Conservation (phyloP, 2,329 filamentous ascomycete genomes). For the Juglanconis juglandina region DNA sequence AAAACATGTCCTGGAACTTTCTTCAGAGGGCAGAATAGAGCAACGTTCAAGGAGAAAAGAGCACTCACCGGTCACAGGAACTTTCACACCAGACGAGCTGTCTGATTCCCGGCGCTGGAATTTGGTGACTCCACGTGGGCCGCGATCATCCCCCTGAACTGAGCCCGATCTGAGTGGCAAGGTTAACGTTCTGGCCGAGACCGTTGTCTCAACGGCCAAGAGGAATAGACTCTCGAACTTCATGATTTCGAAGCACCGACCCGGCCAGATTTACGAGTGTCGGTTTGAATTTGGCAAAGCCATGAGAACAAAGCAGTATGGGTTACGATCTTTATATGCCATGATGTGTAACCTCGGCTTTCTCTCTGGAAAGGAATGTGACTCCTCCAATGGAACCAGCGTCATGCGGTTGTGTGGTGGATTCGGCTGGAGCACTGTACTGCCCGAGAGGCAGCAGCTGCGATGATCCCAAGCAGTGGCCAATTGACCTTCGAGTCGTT, state of each 20-base stretch:
- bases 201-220: neutral
- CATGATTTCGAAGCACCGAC: neutral
- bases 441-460: neutral
- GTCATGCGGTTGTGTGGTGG: neutral
- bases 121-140: neutral
- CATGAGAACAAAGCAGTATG: neutral
- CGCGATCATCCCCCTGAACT: neutral
- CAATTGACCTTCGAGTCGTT: neutral
- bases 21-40: neutral
- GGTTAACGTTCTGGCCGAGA: slow-evolving; percentile 4
- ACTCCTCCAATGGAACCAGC: neutral
- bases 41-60: neutral
- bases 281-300: neutral
- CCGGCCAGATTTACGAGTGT: neutral
- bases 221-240: neutral
- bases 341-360: neutral
- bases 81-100: neutral
- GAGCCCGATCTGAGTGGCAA: slow-evolving; percentile 9
- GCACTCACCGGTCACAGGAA: slow-evolving; percentile 5
- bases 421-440: neutral
- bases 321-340: neutral
- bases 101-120: neutral
- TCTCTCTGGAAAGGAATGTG: neutral
- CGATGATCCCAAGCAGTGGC: neutral
- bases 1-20: too few relatives aligned